These are phyloP conservation scores for Coelastrella sp. DNA, from an alignment of 139 green algal genomes.

Conservation along the genomic window DNA sequence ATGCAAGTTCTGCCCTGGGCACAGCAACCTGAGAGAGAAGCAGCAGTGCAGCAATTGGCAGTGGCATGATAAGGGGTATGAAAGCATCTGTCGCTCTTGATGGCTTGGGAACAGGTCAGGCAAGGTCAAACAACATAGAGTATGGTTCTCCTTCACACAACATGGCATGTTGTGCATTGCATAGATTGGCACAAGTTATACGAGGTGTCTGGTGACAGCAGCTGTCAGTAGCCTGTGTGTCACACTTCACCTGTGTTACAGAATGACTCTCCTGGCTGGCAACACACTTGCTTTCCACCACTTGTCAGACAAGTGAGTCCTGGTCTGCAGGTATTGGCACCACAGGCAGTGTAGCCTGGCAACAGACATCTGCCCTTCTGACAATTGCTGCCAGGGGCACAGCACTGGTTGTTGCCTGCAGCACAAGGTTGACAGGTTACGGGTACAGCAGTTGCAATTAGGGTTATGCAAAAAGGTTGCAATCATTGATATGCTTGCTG, in stretches of 20 bases:
- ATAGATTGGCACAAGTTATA: too few species aligned
- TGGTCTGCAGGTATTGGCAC: neutral
- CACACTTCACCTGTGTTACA: neutral
- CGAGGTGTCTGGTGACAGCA: too few species aligned
- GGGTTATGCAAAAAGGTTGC: too few species aligned
- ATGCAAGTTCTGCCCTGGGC: neutral
- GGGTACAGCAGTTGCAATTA: too few species aligned
- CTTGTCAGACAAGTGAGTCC: neutral
- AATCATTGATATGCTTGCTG: too few species aligned
- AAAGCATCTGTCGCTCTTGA: too few species aligned
- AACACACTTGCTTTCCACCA: neutral
- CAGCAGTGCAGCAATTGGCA: neutral
- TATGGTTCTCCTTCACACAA: too few species aligned
- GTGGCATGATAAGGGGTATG: too few species aligned
- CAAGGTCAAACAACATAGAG: too few species aligned
- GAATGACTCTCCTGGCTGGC: neutral
- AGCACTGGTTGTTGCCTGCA: slow-evolving; percentile 3
- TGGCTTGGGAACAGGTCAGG: too few species aligned
- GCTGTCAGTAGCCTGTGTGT: neutral
- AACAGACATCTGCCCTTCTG: neutral
- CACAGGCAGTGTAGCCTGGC: neutral
- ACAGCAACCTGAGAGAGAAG: neutral
- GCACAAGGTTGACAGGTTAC: too few species aligned
- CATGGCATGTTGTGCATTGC: too few species aligned
- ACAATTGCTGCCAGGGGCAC: neutral